A percentile compares a stretch with the other conserved stretches of the same genome.
Conservation (phyloP, 2,329 filamentous ascomycete species). For the Ophiocordyceps unilateralis region DNA sequence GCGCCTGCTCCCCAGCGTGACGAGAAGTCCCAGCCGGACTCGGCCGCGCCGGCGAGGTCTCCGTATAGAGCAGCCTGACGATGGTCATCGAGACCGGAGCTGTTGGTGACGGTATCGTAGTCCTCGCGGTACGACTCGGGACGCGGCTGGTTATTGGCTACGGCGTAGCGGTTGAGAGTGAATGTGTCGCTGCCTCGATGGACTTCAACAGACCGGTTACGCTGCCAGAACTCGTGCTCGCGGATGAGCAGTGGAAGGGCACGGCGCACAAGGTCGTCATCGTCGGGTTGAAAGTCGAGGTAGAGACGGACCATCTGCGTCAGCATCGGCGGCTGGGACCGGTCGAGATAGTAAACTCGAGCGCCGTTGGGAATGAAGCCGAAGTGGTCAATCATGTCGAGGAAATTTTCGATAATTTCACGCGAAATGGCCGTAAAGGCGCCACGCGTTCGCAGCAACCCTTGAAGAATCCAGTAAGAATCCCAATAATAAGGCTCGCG, state of each 20-base stretch:
- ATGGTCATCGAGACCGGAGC: slow-evolving; percentile 30
- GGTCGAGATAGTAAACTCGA: slow-evolving; percentile 50
- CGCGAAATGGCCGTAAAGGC: slow-evolving; percentile 44
- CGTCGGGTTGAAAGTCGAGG: slow-evolving; percentile 41
- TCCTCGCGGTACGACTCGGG: slow-evolving; percentile 53
- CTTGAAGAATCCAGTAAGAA: slow-evolving; percentile 51
- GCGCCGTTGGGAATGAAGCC: slow-evolving; percentile 54
- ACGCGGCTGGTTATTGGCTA: slow-evolving; percentile 46
- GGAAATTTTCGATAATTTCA: slow-evolving; percentile 54
- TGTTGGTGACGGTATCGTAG: slow-evolving; percentile 46
- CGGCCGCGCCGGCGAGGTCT: slow-evolving; percentile 47
- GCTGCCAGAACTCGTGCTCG: slow-evolving; percentile 46
- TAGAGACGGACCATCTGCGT: slow-evolving; percentile 50
- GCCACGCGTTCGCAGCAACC: slow-evolving; percentile 45
- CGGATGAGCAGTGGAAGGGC: slow-evolving; percentile 44
- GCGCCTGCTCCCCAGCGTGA: slow-evolving; percentile 41
- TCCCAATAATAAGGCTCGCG: slow-evolving; percentile 58
- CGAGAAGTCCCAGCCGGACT: slow-evolving; percentile 49
- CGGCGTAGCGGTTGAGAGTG: slow-evolving; percentile 39
- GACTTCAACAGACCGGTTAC: slow-evolving; percentile 40
- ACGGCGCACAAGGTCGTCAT: slow-evolving; percentile 40
- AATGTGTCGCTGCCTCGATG: slow-evolving; percentile 28
- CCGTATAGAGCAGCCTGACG: slow-evolving; percentile 37
- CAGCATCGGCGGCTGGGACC: slow-evolving; percentile 49
- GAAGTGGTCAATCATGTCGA: slow-evolving; percentile 46